A percentile compares a stretch with the other conserved stretches of the same genome.
phyloP scores from a whole-genome alignment of 2,329 filamentous ascomycete species.

The Boeremia exigua region DNA sequence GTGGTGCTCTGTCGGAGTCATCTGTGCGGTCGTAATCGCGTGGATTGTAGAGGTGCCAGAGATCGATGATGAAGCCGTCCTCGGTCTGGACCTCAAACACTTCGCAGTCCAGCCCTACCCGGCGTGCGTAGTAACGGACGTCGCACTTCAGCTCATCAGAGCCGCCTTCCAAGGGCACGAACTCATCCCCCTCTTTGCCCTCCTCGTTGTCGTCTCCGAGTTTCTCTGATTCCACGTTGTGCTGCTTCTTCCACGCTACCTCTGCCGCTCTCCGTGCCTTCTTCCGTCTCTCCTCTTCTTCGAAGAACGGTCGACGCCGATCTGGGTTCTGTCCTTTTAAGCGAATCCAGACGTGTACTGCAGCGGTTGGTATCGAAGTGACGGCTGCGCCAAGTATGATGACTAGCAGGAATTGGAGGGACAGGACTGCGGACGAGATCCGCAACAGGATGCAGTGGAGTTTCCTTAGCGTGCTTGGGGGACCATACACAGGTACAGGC shows the following conservation, averaged over 20 bases:
- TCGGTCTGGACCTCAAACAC: conserved; percentile 86
- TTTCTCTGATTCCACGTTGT: conserved; percentile 46
- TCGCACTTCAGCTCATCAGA: conserved; percentile 80
- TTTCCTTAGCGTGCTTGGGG: conserved; percentile 69
- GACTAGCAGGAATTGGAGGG: conserved; percentile 75
- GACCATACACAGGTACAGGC: conserved; percentile 80
- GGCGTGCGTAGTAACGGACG: conserved; percentile 81
- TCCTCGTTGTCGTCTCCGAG: conserved; percentile 49
- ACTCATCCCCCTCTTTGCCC: conserved; percentile 59
- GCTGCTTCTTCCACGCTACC: conserved; percentile 63
- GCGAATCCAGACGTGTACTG: conserved; percentile 58
- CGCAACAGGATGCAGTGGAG: conserved; percentile 72
- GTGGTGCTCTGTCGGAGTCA: conserved; percentile 58
- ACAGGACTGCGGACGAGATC: conserved; percentile 74
- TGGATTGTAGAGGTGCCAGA: conserved; percentile 91
- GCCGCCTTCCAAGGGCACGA: conserved; percentile 77
- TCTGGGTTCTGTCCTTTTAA: conserved; percentile 67
- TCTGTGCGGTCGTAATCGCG: conserved; percentile 67
- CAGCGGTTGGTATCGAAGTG: conserved; percentile 65
- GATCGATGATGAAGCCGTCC: conserved; percentile 86
- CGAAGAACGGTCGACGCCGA: conserved; percentile 68
- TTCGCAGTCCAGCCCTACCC: conserved; percentile 87
- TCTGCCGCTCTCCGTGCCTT: conserved; percentile 64
- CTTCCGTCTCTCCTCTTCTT: conserved; percentile 71
- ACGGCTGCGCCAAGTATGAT: conserved; percentile 78